A percentile compares a stretch with the other conserved stretches of the same genome.
These are phyloP conservation scores for Sanguinoderma infundibulare DNA, from an alignment of 1,284 basidiomycete species.

Conservation along the genomic window DNA sequence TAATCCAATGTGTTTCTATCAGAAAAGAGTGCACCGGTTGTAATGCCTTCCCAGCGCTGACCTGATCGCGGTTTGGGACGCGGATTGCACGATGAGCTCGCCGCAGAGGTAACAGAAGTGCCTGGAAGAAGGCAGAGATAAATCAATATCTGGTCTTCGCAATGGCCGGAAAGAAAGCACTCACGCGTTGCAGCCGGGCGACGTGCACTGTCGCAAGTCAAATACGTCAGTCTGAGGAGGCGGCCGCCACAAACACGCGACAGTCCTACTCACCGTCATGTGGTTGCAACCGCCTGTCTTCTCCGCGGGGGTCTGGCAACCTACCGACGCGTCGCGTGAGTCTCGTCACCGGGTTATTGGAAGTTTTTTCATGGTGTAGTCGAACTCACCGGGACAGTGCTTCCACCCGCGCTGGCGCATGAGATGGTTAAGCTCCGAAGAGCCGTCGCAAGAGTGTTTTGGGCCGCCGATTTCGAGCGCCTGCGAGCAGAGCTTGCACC, in stretches of 20 bases:
- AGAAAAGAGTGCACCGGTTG: conserved; percentile 36
- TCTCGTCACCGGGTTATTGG: background rate
- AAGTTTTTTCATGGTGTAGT: too few relatives aligned
- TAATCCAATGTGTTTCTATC: too few relatives aligned
- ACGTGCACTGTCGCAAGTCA: conserved; percentile 47
- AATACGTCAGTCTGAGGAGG: background rate
- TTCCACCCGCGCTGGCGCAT: conserved; percentile 59
- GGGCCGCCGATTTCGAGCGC: conserved; percentile 41
- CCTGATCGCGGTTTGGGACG: conserved; percentile 44
- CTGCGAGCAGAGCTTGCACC: conserved; percentile 60
- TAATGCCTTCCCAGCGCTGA: conserved; percentile 51
- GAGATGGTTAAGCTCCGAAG: conserved; percentile 53
- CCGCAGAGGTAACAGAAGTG: conserved; percentile 70
- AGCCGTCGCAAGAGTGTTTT: conserved; percentile 60
- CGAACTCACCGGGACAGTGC: conserved; percentile 57
- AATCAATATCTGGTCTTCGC: too few relatives aligned
- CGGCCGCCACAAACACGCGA: background rate
- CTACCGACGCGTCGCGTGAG: conserved; percentile 39
- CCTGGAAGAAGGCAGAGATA: conserved; percentile 30
- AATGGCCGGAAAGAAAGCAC: conserved; percentile 18
- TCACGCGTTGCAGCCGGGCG: conserved; percentile 63
- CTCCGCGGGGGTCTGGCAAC: conserved; percentile 61
- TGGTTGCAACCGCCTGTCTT: conserved; percentile 66
- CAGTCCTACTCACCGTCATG: conserved; percentile 54
- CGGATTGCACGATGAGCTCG: conserved; percentile 52